Evolutionary conservation across 257 asterid species (phyloP), one percentile per base, ranked within the genome.

Genomic region (Nicotiana sylvestris): DNA sequence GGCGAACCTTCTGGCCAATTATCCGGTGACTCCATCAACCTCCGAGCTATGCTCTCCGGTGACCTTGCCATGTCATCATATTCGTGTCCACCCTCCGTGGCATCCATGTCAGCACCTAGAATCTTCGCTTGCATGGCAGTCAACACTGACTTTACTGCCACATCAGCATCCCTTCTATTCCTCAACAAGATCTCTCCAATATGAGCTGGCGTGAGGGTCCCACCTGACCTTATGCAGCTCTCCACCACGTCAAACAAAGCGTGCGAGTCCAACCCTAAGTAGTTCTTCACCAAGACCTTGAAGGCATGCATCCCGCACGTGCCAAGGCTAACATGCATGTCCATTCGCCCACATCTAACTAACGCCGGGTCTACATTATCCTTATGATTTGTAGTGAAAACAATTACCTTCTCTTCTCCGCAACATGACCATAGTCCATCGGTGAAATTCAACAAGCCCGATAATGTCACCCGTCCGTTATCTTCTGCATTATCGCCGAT

Each of bases 301-400:
- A 91, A 83, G 4, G 94, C 92, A 74, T 87, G 90, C 85, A 77
- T 69, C 25, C 94, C 90, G 78, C 94, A 91, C 78, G 92, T 84
- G 90, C 90, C 91, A 12, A 91, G 89, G 90, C 89, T 87, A 74
- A 91, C 86, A 83, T 90, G 93, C 65, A 91, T 87, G 83, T 91
- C 95, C 95, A 91, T 90, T 33, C 95, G 89, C 39, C 95, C 95
- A 53, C 89, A 84, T 67, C 93, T 84, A 37, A 91, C 87, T 0
- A 88, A 88, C 77, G 95, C 93, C 33, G 90, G 93, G 69, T 89
- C 95, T 2, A 90, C 89, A 12, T 77, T 69, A 25, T 87, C 91
- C 46, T 68, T 55, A 53, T 86, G 91, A 58, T 90, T 91, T 0
- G 93, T 91, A 5, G 95, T 88, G 84, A 88, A 86, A 21, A 88